Conservation (phyloP, 2,329 filamentous ascomycete genomes). For the Aspergillus sp. region DNA sequence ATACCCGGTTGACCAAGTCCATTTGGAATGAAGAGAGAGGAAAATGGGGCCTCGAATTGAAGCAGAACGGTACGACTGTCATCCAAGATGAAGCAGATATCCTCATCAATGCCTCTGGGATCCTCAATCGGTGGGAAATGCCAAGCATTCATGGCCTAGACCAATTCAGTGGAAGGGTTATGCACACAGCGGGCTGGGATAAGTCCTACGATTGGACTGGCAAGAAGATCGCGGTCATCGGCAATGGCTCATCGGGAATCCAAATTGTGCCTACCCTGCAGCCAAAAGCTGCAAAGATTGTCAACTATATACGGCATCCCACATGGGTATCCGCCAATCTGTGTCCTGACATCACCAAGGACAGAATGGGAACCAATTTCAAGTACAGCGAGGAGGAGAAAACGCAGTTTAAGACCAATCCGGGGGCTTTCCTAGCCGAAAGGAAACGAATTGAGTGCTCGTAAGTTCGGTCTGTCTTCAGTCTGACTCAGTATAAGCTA, state of each 20-base stretch:
- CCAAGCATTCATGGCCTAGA: slow-evolving; percentile 17
- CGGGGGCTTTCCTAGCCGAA: slow-evolving; percentile 10
- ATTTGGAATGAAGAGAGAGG: slow-evolving; percentile 26
- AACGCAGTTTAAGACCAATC: slow-evolving; percentile 11
- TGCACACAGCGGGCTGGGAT: slow-evolving; percentile 36
- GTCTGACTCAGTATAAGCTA: background rate
- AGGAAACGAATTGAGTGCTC: slow-evolving; percentile 15
- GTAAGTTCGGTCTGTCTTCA: slow-evolving; percentile 4
- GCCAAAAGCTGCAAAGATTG: slow-evolving; percentile 11
- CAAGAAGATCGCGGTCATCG: slow-evolving; percentile 27
- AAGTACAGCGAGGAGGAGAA: slow-evolving; percentile 18
- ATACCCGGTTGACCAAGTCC: slow-evolving; percentile 29
- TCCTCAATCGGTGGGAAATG: slow-evolving; percentile 19
- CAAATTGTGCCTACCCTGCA: slow-evolving; percentile 18
- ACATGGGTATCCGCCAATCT: slow-evolving; percentile 22
- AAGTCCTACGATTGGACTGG: slow-evolving; percentile 10
- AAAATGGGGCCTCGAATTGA: slow-evolving; percentile 13
- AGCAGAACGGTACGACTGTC: slow-evolving; percentile 2
- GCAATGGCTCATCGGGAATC: slow-evolving; percentile 25
- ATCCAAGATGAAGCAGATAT: slow-evolving; percentile 18
- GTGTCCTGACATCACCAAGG: slow-evolving; percentile 13
- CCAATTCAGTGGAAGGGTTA: slow-evolving; percentile 25
- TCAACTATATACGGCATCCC: slow-evolving; percentile 22
- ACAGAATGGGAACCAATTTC: slow-evolving; percentile 15
- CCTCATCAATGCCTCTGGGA: slow-evolving; percentile 20